Conservation (phyloP, 1,284 basidiomycete genomes). For the Acaromyces ingoldii region DNA sequence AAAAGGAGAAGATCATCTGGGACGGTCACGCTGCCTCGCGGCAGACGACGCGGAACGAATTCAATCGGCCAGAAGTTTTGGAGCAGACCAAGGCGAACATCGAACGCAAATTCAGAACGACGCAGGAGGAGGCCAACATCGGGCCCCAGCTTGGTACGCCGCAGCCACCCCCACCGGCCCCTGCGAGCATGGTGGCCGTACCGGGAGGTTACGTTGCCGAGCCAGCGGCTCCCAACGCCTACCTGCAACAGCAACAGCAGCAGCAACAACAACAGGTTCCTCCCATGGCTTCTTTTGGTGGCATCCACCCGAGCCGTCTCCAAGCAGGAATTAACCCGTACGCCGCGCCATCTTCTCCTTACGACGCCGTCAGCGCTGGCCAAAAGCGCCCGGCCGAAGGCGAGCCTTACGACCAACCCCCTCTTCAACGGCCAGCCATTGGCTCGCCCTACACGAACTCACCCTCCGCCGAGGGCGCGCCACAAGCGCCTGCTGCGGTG, state of each 20-base stretch:
- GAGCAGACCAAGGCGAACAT: slow-evolving; percentile 23
- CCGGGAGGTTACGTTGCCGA: no score
- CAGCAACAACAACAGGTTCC: background rate
- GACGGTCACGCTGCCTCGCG: slow-evolving; percentile 43
- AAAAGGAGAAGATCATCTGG: slow-evolving; percentile 48
- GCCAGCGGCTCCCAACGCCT: background rate
- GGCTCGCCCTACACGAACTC: no score
- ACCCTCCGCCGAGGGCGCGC: background rate
- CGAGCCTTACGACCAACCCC: background rate
- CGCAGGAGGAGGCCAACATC: slow-evolving; percentile 16
- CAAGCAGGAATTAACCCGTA: background rate
- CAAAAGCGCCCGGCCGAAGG: background rate
- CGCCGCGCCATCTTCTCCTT: background rate
- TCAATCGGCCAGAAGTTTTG: slow-evolving; percentile 19
- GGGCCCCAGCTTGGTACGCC: slow-evolving; percentile 18
- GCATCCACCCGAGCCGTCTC: background rate
- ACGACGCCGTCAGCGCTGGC: background rate
- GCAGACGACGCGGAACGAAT: slow-evolving; percentile 24
- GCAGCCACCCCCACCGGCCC: background rate
- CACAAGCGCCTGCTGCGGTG: background rate
- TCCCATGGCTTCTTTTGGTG: no score
- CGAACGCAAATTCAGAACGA: slow-evolving; percentile 18
- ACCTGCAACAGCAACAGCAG: background rate
- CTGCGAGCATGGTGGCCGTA: no score
- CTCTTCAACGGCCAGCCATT: slow-evolving; percentile 1